These are phyloP conservation scores for Acacia confusa DNA, from an alignment of 306 rosid genomes.

Conservation along the genomic window DNA sequence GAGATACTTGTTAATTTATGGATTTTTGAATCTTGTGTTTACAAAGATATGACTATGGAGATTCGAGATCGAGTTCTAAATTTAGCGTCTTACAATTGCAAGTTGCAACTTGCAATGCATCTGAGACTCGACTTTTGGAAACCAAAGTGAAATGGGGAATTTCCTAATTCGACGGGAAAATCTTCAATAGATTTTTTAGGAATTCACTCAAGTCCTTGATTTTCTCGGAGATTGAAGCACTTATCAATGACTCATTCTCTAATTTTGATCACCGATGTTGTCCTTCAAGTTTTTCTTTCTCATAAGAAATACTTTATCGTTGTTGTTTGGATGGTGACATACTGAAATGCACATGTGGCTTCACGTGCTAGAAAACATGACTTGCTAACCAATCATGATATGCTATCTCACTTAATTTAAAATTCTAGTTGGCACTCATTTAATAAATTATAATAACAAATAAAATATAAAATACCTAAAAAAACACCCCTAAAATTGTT, in stretches of 20 bases:
- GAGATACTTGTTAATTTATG: no score
- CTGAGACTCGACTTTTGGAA: neutral
- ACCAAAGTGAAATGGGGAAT: slow-evolving; percentile 10
- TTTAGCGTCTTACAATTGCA: neutral
- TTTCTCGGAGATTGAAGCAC: neutral
- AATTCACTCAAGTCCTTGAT: neutral
- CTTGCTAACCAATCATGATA: no score
- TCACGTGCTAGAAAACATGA: no score
- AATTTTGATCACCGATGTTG: neutral
- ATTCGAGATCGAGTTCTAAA: neutral
- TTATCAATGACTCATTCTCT: neutral
- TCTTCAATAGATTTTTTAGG: neutral
- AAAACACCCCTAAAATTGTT: no score
- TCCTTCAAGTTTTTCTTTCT: neutral
- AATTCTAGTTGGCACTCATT: no score
- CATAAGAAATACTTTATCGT: neutral
- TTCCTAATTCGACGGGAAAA: slow-evolving; percentile 34
- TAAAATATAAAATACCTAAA: no score
- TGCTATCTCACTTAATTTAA: no score
- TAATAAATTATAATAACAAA: no score
- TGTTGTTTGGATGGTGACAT: slow-evolving; percentile 5
- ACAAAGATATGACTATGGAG: neutral
- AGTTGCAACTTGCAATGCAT: no score
- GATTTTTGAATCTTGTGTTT: no score
- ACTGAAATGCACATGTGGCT: no score